Evolutionary conservation across 306 rosid species (phyloP).

Genomic region (Abrus precatorius): DNA sequence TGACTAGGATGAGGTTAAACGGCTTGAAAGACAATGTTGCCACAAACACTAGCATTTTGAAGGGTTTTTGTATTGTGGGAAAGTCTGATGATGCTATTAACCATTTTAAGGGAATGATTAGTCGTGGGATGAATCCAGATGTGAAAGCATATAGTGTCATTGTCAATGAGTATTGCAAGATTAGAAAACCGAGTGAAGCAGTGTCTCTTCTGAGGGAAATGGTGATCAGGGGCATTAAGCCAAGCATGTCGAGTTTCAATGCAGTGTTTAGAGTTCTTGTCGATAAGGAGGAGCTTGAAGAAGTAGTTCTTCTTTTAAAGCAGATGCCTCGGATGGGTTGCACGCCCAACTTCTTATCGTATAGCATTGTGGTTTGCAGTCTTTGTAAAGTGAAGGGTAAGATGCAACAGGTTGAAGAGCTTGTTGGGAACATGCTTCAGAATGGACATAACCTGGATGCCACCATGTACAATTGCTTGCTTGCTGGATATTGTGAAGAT

Average conservation of each 20-base stretch:
- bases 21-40: conserved; percentile 60
- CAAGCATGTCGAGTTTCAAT: conserved; percentile 59
- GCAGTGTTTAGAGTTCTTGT: conserved; percentile 56
- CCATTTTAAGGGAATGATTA: conserved; percentile 54
- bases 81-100: conserved; percentile 57
- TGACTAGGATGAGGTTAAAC: conserved; percentile 63
- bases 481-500: conserved; percentile 54
- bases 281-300: conserved; percentile 51
- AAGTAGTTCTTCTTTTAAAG: conserved; percentile 58
- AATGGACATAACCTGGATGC: conserved; percentile 55
- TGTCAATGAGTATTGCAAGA: conserved; percentile 59
- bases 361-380: conserved; percentile 49
- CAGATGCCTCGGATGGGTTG: conserved; percentile 63
- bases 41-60: conserved; percentile 60
- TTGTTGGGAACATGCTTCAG: conserved; percentile 57
- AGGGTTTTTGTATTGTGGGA: conserved; percentile 62
- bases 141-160: conserved; percentile 56
- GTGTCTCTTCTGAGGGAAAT: conserved; percentile 61
- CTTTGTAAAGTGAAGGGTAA: conserved; percentile 58
- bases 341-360: conserved; percentile 62
- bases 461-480: conserved; percentile 51
- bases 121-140: conserved; percentile 54
- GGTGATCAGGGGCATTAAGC: conserved; percentile 55
- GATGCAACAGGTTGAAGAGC: conserved; percentile 57
- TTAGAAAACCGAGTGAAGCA: conserved; percentile 54